Evolutionary conservation across 2,329 filamentous ascomycete genomes (phyloP), one percentile per base, ranked within the genome.

Genomic region (Emmonsia crescens): DNA sequence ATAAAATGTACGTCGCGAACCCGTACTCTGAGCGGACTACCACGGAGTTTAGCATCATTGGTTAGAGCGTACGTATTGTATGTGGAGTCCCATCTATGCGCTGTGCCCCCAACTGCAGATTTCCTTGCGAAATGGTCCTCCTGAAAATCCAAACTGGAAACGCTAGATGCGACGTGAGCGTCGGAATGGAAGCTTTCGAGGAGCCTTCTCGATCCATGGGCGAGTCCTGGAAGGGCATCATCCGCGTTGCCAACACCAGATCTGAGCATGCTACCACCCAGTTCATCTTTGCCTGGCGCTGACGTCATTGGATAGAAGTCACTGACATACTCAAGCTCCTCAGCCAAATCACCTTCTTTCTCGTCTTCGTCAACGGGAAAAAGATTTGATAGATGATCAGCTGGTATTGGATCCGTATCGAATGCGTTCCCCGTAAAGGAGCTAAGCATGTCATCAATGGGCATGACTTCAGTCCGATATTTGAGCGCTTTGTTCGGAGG

Each of bases 391-490:
- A 81, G 79, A 58, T 80, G 76, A 1, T 80, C 66, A 10, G 66
- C 66, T 31, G 67, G 62, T 19, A 61, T 57, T 14, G 67, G 63
- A 36, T 75, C 72, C 33, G 72, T 71, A 16, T 68, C 82, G 71
- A 96, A 91, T 0, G 90, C 89, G 73, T 96, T 89, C 1, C 89
- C 89, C 6, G 89, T 89, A 67, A 99, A 91, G 0, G 93, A 96
- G 5, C 91, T 88, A 64, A 99, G 83, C 75, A 99, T 85, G 67
- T 97, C 89, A 68, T 94, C 80, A 6, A 99, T 83, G 0, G 91
- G 91, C 63, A 96, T 85, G 3, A 96, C 83, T 64, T 93, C 85
- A 0, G 92, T 96, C 42, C 89, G 84, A 73, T 96, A 99, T 71
- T 94, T 94, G 66, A 87, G 84, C 67, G 89, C 87, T 64, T 88